Base-by-base conservation (phyloP, 2,329 filamentous ascomycete genomes). In the Fusarium piperis region DNA sequence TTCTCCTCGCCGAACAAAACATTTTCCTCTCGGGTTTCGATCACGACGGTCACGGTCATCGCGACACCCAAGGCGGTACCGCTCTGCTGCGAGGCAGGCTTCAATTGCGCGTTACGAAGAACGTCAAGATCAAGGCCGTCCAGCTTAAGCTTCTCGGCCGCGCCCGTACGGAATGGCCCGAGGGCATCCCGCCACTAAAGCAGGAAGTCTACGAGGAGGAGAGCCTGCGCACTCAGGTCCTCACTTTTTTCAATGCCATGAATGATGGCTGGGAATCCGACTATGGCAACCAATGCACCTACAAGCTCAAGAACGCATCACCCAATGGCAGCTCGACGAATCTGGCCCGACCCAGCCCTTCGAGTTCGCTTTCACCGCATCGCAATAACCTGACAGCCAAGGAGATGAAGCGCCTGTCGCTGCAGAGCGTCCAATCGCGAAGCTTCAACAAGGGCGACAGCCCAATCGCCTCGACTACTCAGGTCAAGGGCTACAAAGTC, bases 161-260 rank as follows among this genome's bases (percentile, higher is more conserved):
- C 78, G 94, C 94, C 4, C 89, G 92, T 71, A 98, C 96, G 2
- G 94, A 97, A 78, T 99, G 96, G 96, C 95, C 96, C 16, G 96
- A 98, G 84, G 94, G 94, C 57, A 96, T 98, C 32, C 95, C 96
- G 4, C 94, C 95, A 0, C 88, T 92, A 64, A 97, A 97, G 80
- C 88, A 92, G 1, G 93, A 97, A 41, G 90, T 94, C 59, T 92
- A 90, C 76, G 94, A 98, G 78, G 93, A 94, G 70, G 93, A 96
- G 74, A 93, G 91, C 4, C 87, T 98, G 66, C 92, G 97, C 81
- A 95, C 93, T 41, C 95, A 98, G 77, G 95, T 91, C 18, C 91
- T 94, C 82, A 95, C 92, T 0, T 98, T 98, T 79, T 99, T 98
- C 85, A 97, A 98, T 77, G 92, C 93, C 53, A 84, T 88, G 78